These are phyloP conservation scores for Aspergillus pseudotamarii DNA, from an alignment of 2,329 filamentous ascomycete species.

Conservation along the genomic window DNA sequence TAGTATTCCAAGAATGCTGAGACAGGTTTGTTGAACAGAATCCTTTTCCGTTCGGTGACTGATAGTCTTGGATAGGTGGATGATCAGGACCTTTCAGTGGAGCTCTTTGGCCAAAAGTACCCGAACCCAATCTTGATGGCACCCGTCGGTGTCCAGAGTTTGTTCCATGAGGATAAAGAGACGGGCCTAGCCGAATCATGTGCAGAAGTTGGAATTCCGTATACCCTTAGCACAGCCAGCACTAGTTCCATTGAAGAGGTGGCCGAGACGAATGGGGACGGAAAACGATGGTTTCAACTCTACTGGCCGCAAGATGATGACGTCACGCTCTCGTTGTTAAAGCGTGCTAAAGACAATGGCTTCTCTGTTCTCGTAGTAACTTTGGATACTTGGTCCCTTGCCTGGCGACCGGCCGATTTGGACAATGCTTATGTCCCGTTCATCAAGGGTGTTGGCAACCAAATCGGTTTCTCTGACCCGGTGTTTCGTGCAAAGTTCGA, in stretches of 20 bases:
- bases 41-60: not conserved
- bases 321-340: constrained; percentile 65
- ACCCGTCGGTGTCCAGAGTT: constrained; percentile 69
- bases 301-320: constrained; percentile 72
- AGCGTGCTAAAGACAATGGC: constrained; percentile 62
- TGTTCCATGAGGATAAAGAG: constrained; percentile 69
- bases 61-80: constrained; percentile 27
- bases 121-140: constrained; percentile 63
- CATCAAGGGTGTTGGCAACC: constrained; percentile 59
- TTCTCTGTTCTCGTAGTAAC: constrained; percentile 71
- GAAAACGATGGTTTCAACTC: constrained; percentile 71
- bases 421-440: constrained; percentile 61
- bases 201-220: constrained; percentile 63
- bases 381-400: constrained; percentile 69
- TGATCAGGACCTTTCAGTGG: constrained; percentile 52
- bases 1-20: constrained; percentile 58
- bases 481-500: constrained; percentile 64
- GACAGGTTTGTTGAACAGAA: constrained; percentile 21
- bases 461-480: constrained; percentile 68
- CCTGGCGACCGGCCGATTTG: constrained; percentile 68
- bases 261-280: constrained; percentile 59
- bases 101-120: constrained; percentile 55
- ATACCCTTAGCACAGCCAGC: constrained; percentile 68
- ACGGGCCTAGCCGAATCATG: constrained; percentile 66
- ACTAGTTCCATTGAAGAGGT: constrained; percentile 68